phyloP scores from a whole-genome alignment of 345 rosid genomes.

The Aquilaria malaccensis region DNA sequence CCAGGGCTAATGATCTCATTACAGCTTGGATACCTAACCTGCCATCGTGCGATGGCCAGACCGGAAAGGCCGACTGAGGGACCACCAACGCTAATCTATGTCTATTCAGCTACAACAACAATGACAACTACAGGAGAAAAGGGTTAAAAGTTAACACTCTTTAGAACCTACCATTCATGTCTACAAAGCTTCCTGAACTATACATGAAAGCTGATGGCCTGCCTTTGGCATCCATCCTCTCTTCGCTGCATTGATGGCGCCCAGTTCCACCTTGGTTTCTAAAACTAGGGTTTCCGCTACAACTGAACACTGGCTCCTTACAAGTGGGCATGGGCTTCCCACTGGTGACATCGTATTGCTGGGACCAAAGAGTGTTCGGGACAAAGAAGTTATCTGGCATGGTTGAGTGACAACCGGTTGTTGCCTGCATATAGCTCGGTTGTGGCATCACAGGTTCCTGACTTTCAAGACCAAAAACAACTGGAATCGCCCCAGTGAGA shows the following conservation, averaged over 20 bases:
- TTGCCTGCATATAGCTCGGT: constrained; percentile 19
- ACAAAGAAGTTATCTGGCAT: constrained; percentile 26
- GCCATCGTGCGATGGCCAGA: no score
- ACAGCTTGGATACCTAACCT: no score
- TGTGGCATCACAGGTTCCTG: constrained; percentile 31
- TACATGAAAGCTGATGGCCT: constrained; percentile 23
- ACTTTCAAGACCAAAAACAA: constrained; percentile 31
- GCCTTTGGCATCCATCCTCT: constrained; percentile 21
- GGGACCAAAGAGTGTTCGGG: constrained; percentile 31
- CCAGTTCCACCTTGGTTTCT: constrained; percentile 20
- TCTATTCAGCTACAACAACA: not conserved
- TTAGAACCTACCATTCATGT: not conserved
- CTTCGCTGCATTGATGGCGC: constrained; percentile 16
- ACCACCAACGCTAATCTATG: not conserved
- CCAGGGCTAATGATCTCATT: no score
- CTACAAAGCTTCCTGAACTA: constrained; percentile 22
- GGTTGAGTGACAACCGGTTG: constrained; percentile 19
- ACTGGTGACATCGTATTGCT: constrained; percentile 25
- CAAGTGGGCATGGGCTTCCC: constrained; percentile 19
- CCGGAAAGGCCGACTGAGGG: no score
- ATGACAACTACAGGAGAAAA: not conserved
- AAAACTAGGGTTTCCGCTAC: constrained; percentile 9
- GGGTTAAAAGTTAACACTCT: constrained; percentile 6
- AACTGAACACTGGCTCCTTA: constrained; percentile 18
- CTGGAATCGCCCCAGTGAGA: constrained; percentile 70